Percentiles rank a stretch among this genome's conserved stretches.
Evolutionary conservation across 352 stramenopile species (phyloP).

Genomic region (Hyaloperonospora brassicae): DNA sequence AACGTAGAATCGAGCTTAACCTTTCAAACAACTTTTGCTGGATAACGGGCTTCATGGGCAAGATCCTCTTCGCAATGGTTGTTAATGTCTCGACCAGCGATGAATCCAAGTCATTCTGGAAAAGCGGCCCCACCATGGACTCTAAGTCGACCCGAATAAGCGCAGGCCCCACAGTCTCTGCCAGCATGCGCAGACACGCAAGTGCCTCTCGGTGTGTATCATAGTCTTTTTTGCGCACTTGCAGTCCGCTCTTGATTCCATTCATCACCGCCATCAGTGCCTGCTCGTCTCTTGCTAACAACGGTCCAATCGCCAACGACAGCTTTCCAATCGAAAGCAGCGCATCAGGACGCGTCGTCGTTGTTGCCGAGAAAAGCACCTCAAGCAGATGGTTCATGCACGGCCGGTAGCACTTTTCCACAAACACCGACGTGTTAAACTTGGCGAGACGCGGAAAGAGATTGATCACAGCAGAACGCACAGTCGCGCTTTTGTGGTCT

Average conservation of each 20-base stretch:
- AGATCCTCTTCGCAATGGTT: slow-evolving; percentile 81
- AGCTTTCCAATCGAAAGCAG: slow-evolving; percentile 82
- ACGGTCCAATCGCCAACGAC: slow-evolving; percentile 66
- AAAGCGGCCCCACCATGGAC: slow-evolving; percentile 68
- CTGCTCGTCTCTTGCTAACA: slow-evolving; percentile 70
- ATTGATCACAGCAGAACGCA: slow-evolving; percentile 79
- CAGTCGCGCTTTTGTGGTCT: slow-evolving; percentile 70
- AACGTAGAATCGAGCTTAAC: slow-evolving; percentile 64
- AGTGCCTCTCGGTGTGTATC: slow-evolving; percentile 82
- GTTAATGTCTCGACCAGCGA: slow-evolving; percentile 76
- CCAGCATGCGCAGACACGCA: slow-evolving; percentile 74
- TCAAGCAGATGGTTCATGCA: slow-evolving; percentile 83
- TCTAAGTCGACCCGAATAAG: slow-evolving; percentile 78
- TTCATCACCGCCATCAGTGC: slow-evolving; percentile 79
- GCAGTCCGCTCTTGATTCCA: slow-evolving; percentile 76
- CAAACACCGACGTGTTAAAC: slow-evolving; percentile 83
- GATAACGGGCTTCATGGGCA: slow-evolving; percentile 61
- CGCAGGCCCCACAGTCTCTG: slow-evolving; percentile 59
- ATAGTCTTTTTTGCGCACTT: slow-evolving; percentile 76
- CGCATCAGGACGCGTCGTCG: slow-evolving; percentile 66
- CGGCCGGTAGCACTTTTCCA: slow-evolving; percentile 73
- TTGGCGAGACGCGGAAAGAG: slow-evolving; percentile 80
- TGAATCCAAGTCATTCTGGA: slow-evolving; percentile 77
- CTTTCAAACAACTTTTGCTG: slow-evolving; percentile 81
- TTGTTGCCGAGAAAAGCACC: slow-evolving; percentile 71